These are phyloP conservation scores for Chenopodium formosanum DNA, from an alignment of 148 eudicot genomes.

Conservation along the genomic window DNA sequence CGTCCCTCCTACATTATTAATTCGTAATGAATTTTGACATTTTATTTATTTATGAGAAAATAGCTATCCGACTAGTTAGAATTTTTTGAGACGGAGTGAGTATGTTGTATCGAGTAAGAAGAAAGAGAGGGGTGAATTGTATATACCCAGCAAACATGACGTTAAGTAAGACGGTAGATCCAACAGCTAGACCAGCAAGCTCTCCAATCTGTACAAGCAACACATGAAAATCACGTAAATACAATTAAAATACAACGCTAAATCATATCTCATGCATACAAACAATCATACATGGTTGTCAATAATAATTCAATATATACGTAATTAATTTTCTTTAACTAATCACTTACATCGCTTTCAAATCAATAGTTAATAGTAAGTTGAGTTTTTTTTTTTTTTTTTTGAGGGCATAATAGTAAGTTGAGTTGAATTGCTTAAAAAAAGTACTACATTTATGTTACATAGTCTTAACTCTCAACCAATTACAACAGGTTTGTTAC, in stretches of 20 bases:
- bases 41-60: no score
- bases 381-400: no score
- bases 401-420: no score
- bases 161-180: conserved; percentile 53
- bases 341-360: background rate
- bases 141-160: conserved; percentile 64
- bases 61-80: no score
- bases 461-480: no score
- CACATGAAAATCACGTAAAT: conserved; percentile 8
- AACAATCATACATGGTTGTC: background rate
- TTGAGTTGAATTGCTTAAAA: background rate
- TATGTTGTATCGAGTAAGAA: background rate
- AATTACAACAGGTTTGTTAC: no score
- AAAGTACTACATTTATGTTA: no score
- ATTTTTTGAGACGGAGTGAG: no score
- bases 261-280: background rate
- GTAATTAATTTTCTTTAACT: no score
- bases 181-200: conserved; percentile 62
- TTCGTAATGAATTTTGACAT: no score
- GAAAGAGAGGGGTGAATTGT: background rate
- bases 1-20: no score
- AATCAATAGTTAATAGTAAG: no score
- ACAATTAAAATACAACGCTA: background rate
- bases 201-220: conserved; percentile 49
- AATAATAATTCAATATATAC: background rate